Conservation (phyloP, 108 stramenopile species). For the Cylindrotheca closterium region DNA sequence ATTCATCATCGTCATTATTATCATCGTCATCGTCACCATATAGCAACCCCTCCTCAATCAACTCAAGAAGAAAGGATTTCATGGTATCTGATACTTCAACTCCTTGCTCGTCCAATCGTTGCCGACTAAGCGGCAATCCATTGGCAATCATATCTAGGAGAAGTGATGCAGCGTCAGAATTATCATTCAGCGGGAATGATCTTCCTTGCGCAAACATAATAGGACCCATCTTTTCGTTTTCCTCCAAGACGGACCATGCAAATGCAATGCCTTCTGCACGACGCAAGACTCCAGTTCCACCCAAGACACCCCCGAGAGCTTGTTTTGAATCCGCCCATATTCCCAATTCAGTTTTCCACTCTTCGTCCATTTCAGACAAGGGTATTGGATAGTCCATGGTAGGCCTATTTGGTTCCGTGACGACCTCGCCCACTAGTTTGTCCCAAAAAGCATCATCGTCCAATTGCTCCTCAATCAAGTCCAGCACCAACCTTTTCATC, state of each 20-base stretch:
- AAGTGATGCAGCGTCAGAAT: not conserved
- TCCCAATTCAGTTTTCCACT: slow-evolving; percentile 20
- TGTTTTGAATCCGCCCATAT: slow-evolving; percentile 38
- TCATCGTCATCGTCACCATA: slow-evolving; percentile 20
- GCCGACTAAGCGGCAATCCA: slow-evolving; percentile 14
- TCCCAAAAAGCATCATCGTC: slow-evolving; percentile 66
- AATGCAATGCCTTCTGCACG: slow-evolving; percentile 76
- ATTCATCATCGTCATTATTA: too few species aligned
- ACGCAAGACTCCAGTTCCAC: slow-evolving; percentile 41
- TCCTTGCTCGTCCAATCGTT: not conserved
- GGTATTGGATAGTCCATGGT: slow-evolving; percentile 49
- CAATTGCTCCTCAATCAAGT: slow-evolving; percentile 49
- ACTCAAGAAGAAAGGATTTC: slow-evolving; percentile 5
- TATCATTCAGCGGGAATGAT: not conserved
- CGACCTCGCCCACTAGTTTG: slow-evolving; percentile 65
- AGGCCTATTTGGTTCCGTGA: slow-evolving; percentile 58
- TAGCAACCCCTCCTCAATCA: slow-evolving; percentile 22
- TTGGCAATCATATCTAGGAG: slow-evolving; percentile 28
- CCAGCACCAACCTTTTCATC: slow-evolving; percentile 56
- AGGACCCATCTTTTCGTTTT: not conserved
- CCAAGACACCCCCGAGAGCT: slow-evolving; percentile 36
- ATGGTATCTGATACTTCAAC: not conserved
- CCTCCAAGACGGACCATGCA: slow-evolving; percentile 54
- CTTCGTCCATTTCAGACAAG: slow-evolving; percentile 20
- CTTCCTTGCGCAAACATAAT: slow-evolving; percentile 4